Evolutionary conservation across 805 yeast genomes (phyloP).

Genomic region (Nematodospora valgi): DNA sequence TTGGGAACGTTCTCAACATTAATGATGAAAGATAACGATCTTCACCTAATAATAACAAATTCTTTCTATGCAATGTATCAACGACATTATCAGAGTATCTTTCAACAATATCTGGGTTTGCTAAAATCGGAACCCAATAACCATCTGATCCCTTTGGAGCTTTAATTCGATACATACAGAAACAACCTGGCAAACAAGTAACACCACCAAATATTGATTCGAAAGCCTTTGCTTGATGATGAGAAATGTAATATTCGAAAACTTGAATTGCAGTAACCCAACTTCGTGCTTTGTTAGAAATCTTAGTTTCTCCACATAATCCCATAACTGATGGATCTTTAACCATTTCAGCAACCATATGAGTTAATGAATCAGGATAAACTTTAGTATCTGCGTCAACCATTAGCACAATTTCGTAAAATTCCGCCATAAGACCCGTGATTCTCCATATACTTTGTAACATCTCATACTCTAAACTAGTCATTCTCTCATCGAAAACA

Average conservation of each 20-base stretch:
- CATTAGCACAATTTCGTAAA: slow-evolving; percentile 81
- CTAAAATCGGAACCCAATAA: slow-evolving; percentile 89
- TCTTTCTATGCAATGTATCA: slow-evolving; percentile 81
- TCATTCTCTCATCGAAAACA: slow-evolving; percentile 92
- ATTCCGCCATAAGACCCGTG: slow-evolving; percentile 81
- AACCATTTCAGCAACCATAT: slow-evolving; percentile 87
- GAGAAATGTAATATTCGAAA: slow-evolving; percentile 88
- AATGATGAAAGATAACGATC: slow-evolving; percentile 82
- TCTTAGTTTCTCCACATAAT: slow-evolving; percentile 91
- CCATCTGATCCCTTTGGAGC: slow-evolving; percentile 71
- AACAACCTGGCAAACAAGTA: slow-evolving; percentile 94
- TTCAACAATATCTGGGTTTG: slow-evolving; percentile 92
- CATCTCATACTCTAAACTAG: slow-evolving; percentile 79
- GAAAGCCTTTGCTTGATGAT: slow-evolving; percentile 91
- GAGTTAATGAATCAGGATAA: slow-evolving; percentile 82
- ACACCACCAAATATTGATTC: slow-evolving; percentile 95
- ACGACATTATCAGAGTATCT: slow-evolving; percentile 84
- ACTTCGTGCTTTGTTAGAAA: slow-evolving; percentile 72
- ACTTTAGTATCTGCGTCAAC: slow-evolving; percentile 94
- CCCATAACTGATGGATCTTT: slow-evolving; percentile 88
- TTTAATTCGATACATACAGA: slow-evolving; percentile 87
- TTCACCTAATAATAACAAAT: slow-evolving; percentile 81
- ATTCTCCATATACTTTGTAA: slow-evolving; percentile 72
- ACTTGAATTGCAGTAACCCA: slow-evolving; percentile 96
- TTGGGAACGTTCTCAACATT: slow-evolving; percentile 87